These are phyloP conservation scores for Phylloporus sp. DNA, from an alignment of 1,284 basidiomycete species.

Conservation along the genomic window DNA sequence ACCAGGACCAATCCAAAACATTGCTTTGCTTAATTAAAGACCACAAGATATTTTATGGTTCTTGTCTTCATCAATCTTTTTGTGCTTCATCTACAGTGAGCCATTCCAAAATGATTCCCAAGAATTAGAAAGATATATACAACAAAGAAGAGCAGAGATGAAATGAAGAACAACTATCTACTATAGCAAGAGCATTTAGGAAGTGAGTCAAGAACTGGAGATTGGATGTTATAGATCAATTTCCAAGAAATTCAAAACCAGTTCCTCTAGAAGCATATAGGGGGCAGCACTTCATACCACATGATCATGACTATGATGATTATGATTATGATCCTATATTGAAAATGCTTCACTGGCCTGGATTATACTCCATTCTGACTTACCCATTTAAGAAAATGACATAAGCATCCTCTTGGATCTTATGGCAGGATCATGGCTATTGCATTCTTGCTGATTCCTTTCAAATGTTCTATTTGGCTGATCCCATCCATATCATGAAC, in stretches of 20 bases:
- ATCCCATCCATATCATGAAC: too few relatives aligned
- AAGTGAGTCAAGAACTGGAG: neutral
- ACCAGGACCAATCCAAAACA: neutral
- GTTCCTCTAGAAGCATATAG: too few relatives aligned
- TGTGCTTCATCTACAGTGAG: neutral
- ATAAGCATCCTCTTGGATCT: neutral
- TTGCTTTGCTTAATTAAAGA: neutral
- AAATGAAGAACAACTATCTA: too few relatives aligned
- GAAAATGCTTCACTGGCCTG: too few relatives aligned
- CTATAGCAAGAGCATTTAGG: neutral
- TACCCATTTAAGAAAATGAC: neutral
- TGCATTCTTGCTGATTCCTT: neutral
- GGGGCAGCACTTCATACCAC: too few relatives aligned
- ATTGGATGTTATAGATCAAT: neutral
- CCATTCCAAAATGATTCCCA: neutral
- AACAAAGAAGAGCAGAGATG: too few relatives aligned
- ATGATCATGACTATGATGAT: too few relatives aligned
- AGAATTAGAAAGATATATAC: too few relatives aligned
- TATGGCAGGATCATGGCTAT: neutral
- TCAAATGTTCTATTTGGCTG: neutral
- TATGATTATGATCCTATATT: too few relatives aligned
- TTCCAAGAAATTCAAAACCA: too few relatives aligned
- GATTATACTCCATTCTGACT: too few relatives aligned
- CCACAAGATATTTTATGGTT: slow-evolving; percentile 7
- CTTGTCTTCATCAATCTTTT: neutral